Percentiles rank a stretch among this genome's conserved stretches.
Evolutionary conservation across 768 basidiomycete genomes (phyloP).

Genomic region (Podaxis carcinomalis): DNA sequence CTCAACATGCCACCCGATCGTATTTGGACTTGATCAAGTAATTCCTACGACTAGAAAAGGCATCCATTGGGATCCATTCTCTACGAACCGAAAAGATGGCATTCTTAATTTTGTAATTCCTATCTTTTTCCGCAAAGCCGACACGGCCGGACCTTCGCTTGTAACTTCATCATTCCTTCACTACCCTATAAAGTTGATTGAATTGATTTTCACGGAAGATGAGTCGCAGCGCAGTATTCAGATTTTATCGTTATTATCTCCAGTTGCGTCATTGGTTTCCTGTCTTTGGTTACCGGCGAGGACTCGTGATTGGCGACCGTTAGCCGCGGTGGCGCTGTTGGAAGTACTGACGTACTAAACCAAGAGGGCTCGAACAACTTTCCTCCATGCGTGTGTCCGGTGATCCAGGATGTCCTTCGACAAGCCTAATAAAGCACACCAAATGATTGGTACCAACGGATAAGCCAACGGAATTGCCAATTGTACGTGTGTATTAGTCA

Average conservation of each 20-base stretch:
- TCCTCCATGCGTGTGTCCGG: neutral
- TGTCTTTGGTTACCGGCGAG: neutral
- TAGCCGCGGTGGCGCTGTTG: slow-evolving; percentile 4
- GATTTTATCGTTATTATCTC: neutral
- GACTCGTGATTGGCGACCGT: neutral
- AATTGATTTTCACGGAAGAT: neutral
- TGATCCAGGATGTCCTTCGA: neutral
- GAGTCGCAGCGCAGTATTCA: neutral
- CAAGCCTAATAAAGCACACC: neutral
- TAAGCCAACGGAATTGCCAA: neutral
- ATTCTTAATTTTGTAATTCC: neutral
- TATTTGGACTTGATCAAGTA: neutral
- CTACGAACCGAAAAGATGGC: neutral
- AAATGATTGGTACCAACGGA: neutral
- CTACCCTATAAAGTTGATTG: neutral
- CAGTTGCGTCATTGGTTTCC: neutral
- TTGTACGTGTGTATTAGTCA: neutral
- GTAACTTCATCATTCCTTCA: neutral
- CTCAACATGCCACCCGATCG: neutral
- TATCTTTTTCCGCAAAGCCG: neutral
- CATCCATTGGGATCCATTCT: neutral
- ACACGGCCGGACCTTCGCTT: slow-evolving; percentile 1
- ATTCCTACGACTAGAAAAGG: neutral
- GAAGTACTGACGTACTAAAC: neutral
- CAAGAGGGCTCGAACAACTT: neutral